phyloP scores from a whole-genome alignment of 2,329 filamentous ascomycete species.

The Aspergillus sclerotialis region DNA sequence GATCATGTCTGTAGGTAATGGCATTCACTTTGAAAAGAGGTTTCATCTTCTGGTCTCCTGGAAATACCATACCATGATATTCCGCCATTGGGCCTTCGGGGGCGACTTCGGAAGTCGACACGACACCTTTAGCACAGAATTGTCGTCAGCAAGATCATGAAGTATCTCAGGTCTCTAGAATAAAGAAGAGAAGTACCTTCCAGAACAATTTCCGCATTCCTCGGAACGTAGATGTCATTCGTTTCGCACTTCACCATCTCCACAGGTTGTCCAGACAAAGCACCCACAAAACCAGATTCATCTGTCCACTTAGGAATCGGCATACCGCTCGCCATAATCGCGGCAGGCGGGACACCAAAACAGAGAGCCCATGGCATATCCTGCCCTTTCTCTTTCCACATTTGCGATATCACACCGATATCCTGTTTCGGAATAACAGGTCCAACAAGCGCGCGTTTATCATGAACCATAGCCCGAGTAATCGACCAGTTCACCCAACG shows the following conservation, averaged over 20 bases:
- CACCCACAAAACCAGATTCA: constrained; percentile 9
- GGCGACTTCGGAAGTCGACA: constrained; percentile 7
- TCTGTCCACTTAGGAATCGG: constrained; percentile 8
- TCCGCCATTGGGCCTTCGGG: constrained; percentile 12
- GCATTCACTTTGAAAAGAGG: constrained; percentile 11
- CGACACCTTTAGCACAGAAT: neutral
- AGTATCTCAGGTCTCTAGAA: neutral
- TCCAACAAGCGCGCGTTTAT: constrained; percentile 8
- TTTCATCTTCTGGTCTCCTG: constrained; percentile 2
- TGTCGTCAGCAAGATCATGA: neutral
- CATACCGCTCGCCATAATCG: constrained; percentile 11
- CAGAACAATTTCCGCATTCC: constrained; percentile 10
- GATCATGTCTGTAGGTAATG: constrained; percentile 9
- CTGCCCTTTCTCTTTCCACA: constrained; percentile 14
- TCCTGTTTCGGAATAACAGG: constrained; percentile 14
- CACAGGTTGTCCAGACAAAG: constrained; percentile 10
- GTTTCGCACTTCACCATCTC: constrained; percentile 14
- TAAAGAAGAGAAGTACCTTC: constrained; percentile 5
- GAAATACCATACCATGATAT: constrained; percentile 11
- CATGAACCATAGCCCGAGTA: constrained; percentile 12
- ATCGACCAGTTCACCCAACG: constrained; percentile 15
- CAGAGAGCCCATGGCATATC: constrained; percentile 15
- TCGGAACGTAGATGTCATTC: constrained; percentile 10
- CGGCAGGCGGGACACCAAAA: constrained; percentile 13
- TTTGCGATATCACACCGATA: constrained; percentile 11